phyloP scores from a whole-genome alignment of 176 grass and related monocot genomes.

The Cenchrus fungigraminus region DNA sequence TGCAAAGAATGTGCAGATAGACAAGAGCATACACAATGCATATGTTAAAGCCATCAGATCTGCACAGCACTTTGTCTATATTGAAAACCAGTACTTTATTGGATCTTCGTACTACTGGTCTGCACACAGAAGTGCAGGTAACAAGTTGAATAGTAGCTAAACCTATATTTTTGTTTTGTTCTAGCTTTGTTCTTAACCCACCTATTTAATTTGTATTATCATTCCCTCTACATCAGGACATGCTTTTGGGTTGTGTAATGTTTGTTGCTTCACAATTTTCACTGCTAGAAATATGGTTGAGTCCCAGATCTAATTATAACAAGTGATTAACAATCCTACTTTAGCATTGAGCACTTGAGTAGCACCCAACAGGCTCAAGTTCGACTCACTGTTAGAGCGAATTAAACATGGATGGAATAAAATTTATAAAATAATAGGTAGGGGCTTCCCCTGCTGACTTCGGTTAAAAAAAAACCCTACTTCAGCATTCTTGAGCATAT shows the following conservation, averaged over 20 bases:
- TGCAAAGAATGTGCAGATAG: conserved; percentile 90
- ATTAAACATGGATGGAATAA: too few relatives aligned
- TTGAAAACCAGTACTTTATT: conserved; percentile 98
- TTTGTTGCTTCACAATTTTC: neutral
- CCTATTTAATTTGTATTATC: neutral
- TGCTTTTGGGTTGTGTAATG: conserved; percentile 14
- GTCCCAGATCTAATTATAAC: neutral
- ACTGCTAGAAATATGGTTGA: conserved; percentile 11
- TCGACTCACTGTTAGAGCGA: too few relatives aligned
- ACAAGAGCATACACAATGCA: conserved; percentile 92
- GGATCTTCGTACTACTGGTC: conserved; percentile 92
- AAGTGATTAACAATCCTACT: neutral
- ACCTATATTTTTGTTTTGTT: neutral
- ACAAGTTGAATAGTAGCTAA: conserved; percentile 16
- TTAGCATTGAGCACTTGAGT: neutral
- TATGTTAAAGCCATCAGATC: conserved; percentile 93
- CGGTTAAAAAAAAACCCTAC: too few relatives aligned
- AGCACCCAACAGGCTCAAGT: too few relatives aligned
- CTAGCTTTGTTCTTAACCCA: neutral
- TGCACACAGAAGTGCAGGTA: conserved; percentile 85
- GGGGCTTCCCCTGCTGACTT: too few relatives aligned
- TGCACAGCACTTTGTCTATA: conserved; percentile 88
- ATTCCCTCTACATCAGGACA: neutral
- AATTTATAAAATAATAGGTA: too few relatives aligned
- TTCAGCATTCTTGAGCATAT: neutral